A percentile compares a stretch with the other conserved stretches of the same genome.
Conservation (phyloP, 1,284 basidiomycete species). For the Marasmius fiardii region DNA sequence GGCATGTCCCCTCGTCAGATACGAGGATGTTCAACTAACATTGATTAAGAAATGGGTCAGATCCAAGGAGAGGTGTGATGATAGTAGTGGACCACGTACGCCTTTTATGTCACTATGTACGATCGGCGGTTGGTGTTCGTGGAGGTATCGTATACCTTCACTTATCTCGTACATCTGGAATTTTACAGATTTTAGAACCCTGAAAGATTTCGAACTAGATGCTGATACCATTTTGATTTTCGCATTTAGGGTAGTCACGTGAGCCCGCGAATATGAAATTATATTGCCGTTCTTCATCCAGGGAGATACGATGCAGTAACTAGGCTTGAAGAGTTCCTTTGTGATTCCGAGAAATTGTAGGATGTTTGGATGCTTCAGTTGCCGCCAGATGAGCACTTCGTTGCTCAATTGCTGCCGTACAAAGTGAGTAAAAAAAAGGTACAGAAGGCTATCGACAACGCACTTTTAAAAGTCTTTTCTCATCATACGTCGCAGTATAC, state of each 20-base stretch:
- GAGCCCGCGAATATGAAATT: conserved; percentile 5
- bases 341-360: conserved; percentile 14
- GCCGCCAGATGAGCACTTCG: conserved; percentile 15
- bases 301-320: conserved; percentile 14
- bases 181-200: neutral
- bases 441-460: neutral
- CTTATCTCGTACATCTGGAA: conserved; percentile 13
- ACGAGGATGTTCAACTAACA: conserved; percentile 11
- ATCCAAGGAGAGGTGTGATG: neutral
- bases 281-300: conserved; percentile 17
- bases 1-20: neutral
- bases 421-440: neutral
- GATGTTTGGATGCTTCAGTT: conserved; percentile 16
- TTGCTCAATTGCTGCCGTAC: conserved; percentile 4
- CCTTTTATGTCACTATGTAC: conserved; percentile 19
- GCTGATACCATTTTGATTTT: conserved; percentile 8
- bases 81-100: conserved; percentile 4
- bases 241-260: neutral
- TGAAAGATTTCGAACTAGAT: neutral
- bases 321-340: conserved; percentile 6
- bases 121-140: conserved; percentile 12
- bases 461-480: conserved; percentile 3
- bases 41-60: too few relatives aligned
- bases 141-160: conserved; percentile 16
- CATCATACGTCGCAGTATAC: neutral